Evolutionary conservation across 169 alveolate genomes (phyloP).

Genomic region (Eimeria necatrix): DNA sequence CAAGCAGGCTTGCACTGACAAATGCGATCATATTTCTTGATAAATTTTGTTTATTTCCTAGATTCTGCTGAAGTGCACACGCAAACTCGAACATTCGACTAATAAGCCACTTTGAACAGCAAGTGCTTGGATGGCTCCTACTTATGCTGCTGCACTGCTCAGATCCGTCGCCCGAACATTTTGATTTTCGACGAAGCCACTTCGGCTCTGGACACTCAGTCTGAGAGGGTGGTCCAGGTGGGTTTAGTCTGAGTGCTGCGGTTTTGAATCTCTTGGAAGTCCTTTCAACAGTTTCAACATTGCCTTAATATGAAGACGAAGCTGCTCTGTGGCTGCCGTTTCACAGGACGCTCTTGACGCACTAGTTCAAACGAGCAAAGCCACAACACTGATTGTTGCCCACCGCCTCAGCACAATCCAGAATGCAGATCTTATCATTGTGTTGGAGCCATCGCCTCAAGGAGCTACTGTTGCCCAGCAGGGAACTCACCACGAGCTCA

Average conservation of each 20-base stretch:
- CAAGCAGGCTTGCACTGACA: no score
- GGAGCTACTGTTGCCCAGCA: constrained; percentile 83
- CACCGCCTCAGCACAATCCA: constrained; percentile 94
- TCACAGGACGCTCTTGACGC: constrained; percentile 84
- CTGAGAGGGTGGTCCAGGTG: constrained; percentile 81
- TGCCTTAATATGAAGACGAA: background rate
- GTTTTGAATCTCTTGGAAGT: background rate
- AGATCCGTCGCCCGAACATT: constrained; percentile 87
- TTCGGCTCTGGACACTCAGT: constrained; percentile 91
- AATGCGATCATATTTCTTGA: background rate
- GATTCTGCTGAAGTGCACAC: no score
- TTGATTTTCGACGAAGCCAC: constrained; percentile 97
- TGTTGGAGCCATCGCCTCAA: constrained; percentile 79
- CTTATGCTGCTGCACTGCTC: background rate
- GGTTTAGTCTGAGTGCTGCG: no score
- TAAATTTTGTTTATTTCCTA: no score
- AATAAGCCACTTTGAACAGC: no score
- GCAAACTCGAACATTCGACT: no score
- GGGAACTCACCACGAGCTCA: constrained; percentile 89
- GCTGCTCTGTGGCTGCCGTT: constrained; percentile 55
- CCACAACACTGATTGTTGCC: constrained; percentile 93
- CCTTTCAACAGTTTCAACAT: background rate
- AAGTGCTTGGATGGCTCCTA: no score
- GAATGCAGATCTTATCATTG: constrained; percentile 91
- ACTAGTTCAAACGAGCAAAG: constrained; percentile 26